Evolutionary conservation across 176 grass and related monocot species (phyloP).

Genomic region (Urochloa ruziziensis): DNA sequence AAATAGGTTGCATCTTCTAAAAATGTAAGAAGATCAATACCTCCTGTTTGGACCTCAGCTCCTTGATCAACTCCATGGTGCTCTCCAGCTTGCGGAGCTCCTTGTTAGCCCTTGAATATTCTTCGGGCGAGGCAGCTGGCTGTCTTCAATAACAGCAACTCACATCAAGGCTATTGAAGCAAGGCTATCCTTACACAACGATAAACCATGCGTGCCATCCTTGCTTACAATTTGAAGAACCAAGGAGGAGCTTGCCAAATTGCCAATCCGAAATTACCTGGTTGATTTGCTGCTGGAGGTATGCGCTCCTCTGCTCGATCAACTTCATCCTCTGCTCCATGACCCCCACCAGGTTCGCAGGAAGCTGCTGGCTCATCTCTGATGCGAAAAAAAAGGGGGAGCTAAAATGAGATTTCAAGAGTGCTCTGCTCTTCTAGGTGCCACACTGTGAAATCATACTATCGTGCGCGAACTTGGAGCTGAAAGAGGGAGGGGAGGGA

Average conservation of each 20-base stretch:
- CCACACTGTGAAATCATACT: background rate
- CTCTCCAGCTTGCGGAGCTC: slow-evolving; percentile 59
- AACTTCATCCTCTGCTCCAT: slow-evolving; percentile 81
- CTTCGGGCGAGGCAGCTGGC: slow-evolving; percentile 51
- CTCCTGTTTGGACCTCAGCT: slow-evolving; percentile 53
- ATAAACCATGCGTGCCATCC: background rate
- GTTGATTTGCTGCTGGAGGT: slow-evolving; percentile 72
- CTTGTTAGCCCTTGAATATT: slow-evolving; percentile 72
- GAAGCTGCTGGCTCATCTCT: slow-evolving; percentile 54
- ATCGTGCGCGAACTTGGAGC: background rate
- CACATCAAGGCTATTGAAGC: slow-evolving; percentile 30
- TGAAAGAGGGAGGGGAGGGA: background rate
- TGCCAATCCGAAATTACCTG: slow-evolving; percentile 55
- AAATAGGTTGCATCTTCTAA: background rate
- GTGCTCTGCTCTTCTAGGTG: background rate
- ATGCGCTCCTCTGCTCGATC: slow-evolving; percentile 65
- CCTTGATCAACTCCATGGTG: slow-evolving; percentile 56
- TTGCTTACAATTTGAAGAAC: background rate
- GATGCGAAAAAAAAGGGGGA: background rate
- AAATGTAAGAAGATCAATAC: slow-evolving; percentile 6
- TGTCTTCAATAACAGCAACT: slow-evolving; percentile 61
- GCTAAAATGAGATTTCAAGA: background rate
- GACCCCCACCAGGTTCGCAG: slow-evolving; percentile 60
- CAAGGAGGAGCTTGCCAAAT: background rate
- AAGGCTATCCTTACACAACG: background rate